These are phyloP conservation scores for Leucaena leucocephala DNA, from an alignment of 306 rosid genomes.

Conservation along the genomic window DNA sequence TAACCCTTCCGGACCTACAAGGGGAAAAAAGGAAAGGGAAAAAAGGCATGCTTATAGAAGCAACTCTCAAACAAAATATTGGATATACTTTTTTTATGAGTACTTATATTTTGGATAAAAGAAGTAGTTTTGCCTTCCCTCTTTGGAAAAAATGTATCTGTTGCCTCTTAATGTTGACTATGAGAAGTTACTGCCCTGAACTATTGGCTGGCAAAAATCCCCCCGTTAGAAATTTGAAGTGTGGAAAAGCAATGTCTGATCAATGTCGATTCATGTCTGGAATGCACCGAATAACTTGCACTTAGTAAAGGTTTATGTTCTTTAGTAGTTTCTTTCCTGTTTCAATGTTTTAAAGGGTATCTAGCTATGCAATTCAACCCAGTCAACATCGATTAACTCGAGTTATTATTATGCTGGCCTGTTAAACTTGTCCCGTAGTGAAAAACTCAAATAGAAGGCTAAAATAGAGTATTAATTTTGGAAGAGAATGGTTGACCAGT, in stretches of 20 bases:
- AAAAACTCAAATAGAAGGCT: background rate
- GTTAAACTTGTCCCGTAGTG: background rate
- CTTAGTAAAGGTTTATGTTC: background rate
- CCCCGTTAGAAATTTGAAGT: conserved; percentile 38
- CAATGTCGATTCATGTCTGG: conserved; percentile 49
- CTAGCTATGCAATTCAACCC: background rate
- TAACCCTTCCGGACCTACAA: background rate
- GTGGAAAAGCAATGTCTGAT: conserved; percentile 45
- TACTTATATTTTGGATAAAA: background rate
- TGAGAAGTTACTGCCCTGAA: background rate
- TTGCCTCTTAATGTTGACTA: background rate
- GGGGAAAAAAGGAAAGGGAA: background rate
- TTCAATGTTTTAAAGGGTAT: background rate
- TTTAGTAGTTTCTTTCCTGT: background rate
- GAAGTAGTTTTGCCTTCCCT: background rate
- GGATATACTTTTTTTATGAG: background rate
- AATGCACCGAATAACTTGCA: background rate
- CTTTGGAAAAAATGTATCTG: background rate
- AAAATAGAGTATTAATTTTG: background rate
- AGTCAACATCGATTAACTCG: background rate
- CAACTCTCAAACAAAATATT: background rate
- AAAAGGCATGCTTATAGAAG: background rate
- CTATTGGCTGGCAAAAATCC: background rate
- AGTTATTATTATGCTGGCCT: background rate
- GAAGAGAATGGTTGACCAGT: background rate